Evolutionary conservation across 306 rosid genomes (phyloP), one percentile per base, ranked within the genome.

Genomic region (Hippophae rhamnoides): DNA sequence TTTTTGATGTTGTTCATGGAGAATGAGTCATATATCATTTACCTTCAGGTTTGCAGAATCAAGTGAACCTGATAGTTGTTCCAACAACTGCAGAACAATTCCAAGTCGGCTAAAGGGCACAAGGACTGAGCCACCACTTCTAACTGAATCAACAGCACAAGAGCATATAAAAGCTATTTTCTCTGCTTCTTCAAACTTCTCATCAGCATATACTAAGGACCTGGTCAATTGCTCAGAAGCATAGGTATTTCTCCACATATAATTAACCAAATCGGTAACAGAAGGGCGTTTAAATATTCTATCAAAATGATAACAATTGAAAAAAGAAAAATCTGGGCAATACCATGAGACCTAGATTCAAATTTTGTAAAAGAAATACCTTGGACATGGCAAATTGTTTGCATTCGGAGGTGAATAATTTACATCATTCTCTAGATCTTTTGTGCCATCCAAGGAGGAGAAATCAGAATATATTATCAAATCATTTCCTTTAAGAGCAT

Each of bases 121-220:
- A 55, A 90, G 96, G 63, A 87, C 97, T 0, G 96, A 90, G 41
- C 97, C 97, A 55, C 96, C 94, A 56, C 51, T 70, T 62, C 79
- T 80, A 45, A 90, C 76, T 58, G 81, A 69, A 38, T 85, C 87
- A 62, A 81, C 27, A 65, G 77, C 82, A 68, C 77, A 73, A 31
- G 86, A 81, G 56, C 84, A 77, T 71, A 87, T 69, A 76, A 74
- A 87, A 55, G 60, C 58, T 54, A 90, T 64, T 61, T 83, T 90
- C 58, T 81, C 81, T 60, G 42, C 74, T 74, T 90, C 97, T 75
- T 82, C 94, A 44, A 60, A 57, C 66, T 55, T 63, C 57, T 80
- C 90, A 58, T 69, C 81, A 59, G 76, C 45, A 56, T 73, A 59
- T 62, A 44, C 62, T 60, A 66, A 62, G 43, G 74, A 64, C 56